Base-by-base conservation (phyloP, 148 eudicot species). In the Chenopodium suecicum region DNA sequence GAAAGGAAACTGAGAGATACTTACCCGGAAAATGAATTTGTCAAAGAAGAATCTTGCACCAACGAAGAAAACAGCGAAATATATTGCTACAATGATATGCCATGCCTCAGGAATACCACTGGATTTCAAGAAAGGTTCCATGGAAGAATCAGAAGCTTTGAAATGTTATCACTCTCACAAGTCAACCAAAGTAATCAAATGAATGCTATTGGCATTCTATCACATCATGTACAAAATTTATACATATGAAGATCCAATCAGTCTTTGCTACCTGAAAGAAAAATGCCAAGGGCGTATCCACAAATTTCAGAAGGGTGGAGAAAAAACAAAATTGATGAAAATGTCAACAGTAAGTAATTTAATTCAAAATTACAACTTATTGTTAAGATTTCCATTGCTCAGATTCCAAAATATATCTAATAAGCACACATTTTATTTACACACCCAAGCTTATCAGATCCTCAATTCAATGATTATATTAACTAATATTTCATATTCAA, bases 11-110 rank as follows among this genome's bases (percentile, higher is more conserved):
- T 16, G 72, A 14, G 46, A 76, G 62, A 86, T 74, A 50, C 97
- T 88, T 93, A 95, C 99, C 48, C 93, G 94, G 79, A 88, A 92
- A 8, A 95, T 62, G 81, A 88, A 92, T 82, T 88, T 91, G 82
- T 95, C 97, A 63, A 93, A 91, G 78, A 92, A 67, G 78, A 91
- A 91, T 79, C 99, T 88, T 58, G 89, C 97, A 62, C 82, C 89
- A 48, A 88, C 87, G 73, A 94, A 92, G 73, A 73, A 84, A 69
- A 92, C 41, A 1, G 92, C 91, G 82, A 95, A 94, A 75, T 71
- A 83, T 4, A 90, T n/a, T 9, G 95, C 94, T 77, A 81, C 20
- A 27, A 80, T 1, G 79, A 92, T 87, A 88, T 94, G 94, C 88
- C 78, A 90, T 31, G 85, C 74, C 72, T 88, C 87, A 0, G 94